phyloP scores from a whole-genome alignment of 768 basidiomycete genomes.

The Symmetrospora coprosmae region DNA sequence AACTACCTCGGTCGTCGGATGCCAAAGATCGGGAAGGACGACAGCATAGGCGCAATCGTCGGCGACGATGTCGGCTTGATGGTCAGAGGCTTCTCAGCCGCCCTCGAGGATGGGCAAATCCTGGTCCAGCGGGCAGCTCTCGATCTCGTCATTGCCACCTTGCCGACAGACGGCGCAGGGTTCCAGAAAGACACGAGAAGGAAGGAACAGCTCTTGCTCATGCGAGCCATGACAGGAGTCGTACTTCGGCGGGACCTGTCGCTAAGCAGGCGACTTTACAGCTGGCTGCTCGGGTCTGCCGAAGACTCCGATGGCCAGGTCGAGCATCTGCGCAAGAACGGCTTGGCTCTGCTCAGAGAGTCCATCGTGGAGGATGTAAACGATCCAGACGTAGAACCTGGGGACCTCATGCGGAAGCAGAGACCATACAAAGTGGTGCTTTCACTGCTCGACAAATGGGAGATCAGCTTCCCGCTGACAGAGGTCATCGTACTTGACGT shows the following conservation, averaged over 20 bases:
- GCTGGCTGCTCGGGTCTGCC: slow-evolving; percentile 76
- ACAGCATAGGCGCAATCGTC: slow-evolving; percentile 42
- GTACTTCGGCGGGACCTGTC: slow-evolving; percentile 85
- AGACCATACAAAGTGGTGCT: slow-evolving; percentile 92
- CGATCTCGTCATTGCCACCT: slow-evolving; percentile 64
- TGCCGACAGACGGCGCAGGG: slow-evolving; percentile 58
- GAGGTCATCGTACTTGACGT: slow-evolving; percentile 65
- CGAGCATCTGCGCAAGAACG: slow-evolving; percentile 53
- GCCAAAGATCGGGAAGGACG: slow-evolving; percentile 41
- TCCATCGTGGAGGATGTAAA: slow-evolving; percentile 50
- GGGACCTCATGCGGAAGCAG: slow-evolving; percentile 52
- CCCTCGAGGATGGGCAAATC: slow-evolving; percentile 82
- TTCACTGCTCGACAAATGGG: slow-evolving; percentile 90
- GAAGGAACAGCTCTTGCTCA: slow-evolving; percentile 65
- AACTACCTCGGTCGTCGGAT: slow-evolving; percentile 73
- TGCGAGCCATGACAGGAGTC: slow-evolving; percentile 72
- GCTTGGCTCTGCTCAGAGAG: slow-evolving; percentile 53
- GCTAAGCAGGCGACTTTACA: slow-evolving; percentile 77
- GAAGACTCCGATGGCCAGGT: slow-evolving; percentile 65
- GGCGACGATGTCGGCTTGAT: slow-evolving; percentile 82
- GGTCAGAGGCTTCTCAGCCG: slow-evolving; percentile 80
- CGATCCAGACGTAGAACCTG: slow-evolving; percentile 52
- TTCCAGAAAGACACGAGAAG: slow-evolving; percentile 49
- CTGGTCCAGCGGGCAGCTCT: slow-evolving; percentile 74
- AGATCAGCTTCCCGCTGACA: slow-evolving; percentile 70